These are phyloP conservation scores for Trichoderma asperelloides DNA, from an alignment of 495 filamentous ascomycete species.

Conservation along the genomic window DNA sequence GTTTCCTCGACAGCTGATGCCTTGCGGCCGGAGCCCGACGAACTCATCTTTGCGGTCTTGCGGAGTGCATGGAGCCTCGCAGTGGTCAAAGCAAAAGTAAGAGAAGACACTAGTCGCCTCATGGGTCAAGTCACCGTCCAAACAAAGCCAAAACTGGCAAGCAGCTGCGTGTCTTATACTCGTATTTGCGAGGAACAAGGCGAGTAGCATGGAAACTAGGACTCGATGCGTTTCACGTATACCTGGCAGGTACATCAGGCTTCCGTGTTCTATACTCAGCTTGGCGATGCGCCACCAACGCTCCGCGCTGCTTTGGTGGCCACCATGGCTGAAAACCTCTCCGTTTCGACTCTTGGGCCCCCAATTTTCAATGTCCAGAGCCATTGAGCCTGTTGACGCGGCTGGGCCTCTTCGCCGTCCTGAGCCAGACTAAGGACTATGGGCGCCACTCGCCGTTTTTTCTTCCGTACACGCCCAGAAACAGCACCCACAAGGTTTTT, in stretches of 20 bases:
- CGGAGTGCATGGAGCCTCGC: too few relatives aligned
- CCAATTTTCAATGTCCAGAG: neutral
- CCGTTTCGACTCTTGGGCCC: neutral
- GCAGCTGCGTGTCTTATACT: neutral
- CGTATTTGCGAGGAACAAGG: neutral
- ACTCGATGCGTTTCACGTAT: neutral
- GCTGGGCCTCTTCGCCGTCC: neutral
- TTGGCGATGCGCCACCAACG: constrained; percentile 4
- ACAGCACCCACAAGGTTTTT: neutral
- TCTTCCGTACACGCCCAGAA: neutral
- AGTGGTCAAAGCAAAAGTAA: too few relatives aligned
- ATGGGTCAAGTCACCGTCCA: neutral
- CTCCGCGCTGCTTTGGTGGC: neutral
- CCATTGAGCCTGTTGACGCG: neutral
- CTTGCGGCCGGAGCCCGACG: too few relatives aligned
- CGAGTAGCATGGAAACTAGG: neutral
- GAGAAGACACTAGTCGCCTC: neutral
- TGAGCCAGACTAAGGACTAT: neutral
- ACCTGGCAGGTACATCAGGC: neutral
- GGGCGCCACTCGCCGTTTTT: neutral
- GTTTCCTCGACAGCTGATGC: too few relatives aligned
- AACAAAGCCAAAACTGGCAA: too few relatives aligned
- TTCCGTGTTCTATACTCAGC: neutral
- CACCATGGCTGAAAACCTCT: neutral
- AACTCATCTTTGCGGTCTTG: too few relatives aligned